Evolutionary conservation across 1,284 basidiomycete species (phyloP).

Genomic region (Pholiota adiposa): DNA sequence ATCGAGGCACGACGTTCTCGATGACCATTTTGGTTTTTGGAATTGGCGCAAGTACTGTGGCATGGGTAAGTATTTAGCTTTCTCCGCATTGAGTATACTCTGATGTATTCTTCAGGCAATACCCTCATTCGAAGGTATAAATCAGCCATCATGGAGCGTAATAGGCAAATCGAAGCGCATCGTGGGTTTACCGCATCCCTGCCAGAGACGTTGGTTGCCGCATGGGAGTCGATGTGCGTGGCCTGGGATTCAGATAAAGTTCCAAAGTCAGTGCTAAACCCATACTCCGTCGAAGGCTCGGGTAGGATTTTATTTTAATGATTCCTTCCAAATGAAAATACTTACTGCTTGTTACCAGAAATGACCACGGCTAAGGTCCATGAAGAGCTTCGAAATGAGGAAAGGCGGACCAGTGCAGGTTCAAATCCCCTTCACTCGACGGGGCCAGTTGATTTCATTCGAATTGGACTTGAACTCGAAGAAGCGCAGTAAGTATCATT

Average conservation of each 20-base stretch:
- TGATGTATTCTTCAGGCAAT: not conserved
- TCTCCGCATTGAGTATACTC: not conserved
- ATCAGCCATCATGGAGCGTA: conserved; percentile 9
- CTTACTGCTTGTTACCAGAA: not conserved
- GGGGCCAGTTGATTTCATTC: not conserved
- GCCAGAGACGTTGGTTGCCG: not conserved
- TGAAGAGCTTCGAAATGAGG: not conserved
- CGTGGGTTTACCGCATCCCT: conserved; percentile 14
- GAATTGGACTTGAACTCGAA: conserved; percentile 2
- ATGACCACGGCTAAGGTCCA: not conserved
- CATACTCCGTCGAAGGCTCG: not conserved
- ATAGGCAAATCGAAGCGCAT: conserved; percentile 13
- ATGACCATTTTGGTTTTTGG: conserved; percentile 17
- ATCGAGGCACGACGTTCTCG: conserved; percentile 13
- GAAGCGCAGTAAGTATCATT: conserved; percentile 5
- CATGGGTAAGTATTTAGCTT: conserved; percentile 7
- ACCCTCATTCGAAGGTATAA: not conserved
- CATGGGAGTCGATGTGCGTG: conserved; percentile 5
- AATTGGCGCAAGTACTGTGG: conserved; percentile 13
- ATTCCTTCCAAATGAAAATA: not conserved
- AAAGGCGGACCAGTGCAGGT: not conserved
- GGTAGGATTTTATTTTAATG: not conserved
- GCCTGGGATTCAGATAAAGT: conserved; percentile 3
- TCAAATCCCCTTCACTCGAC: not conserved
- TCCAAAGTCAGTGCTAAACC: conserved; percentile 8